Base-by-base conservation (phyloP, 495 filamentous ascomycete species). In the Physcia stellaris region DNA sequence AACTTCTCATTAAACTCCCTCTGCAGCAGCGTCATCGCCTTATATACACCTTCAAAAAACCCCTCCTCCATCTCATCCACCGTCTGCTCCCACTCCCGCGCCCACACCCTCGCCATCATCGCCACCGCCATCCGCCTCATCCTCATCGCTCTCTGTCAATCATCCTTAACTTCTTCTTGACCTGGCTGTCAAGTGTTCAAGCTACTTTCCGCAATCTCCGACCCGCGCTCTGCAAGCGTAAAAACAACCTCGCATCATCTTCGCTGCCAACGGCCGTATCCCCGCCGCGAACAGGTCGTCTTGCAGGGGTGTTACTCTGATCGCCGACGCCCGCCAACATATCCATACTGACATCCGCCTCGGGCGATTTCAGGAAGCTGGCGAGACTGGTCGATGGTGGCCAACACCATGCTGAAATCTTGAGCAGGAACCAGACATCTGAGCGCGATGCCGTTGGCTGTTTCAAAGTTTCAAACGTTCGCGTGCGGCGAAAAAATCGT, bases 381-480 rank as follows among this genome's bases (percentile, higher is more conserved):
- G 60, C 63, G 0, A 85, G 49, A 32, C 67, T 71, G 0, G 66
- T 67, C 9, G 26, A 86, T 75, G 0, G 77, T 81, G 0, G 72
- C 77, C 0, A 87, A 52, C 0, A 83, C 63, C 16, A 83, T 58
- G 15, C 75, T 80, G 41, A 86, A 86, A 45, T 83, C 79, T n/a
- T 77, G 4, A 81, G 53, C 1, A 63, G 32, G 45, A 73, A 83
- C 79, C 79, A 84, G 10, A 79, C 58, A 24, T 85, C 82, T 0
- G 67, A 66, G 10, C 52, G n/a, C n/a, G n/a, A n/a, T n/a, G n/a
- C n/a, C n/a, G n/a, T n/a, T n/a, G n/a, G n/a, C n/a, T n/a, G n/a
- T n/a, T n/a, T n/a, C n/a, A n/a, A n/a, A n/a, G n/a, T n/a, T n/a
- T n/a, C n/a, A n/a, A n/a, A n/a, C n/a, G n/a, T n/a, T n/a, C n/a